Base-by-base conservation (phyloP, 176 grass and related monocot genomes). In the Metroxylon sagu region DNA sequence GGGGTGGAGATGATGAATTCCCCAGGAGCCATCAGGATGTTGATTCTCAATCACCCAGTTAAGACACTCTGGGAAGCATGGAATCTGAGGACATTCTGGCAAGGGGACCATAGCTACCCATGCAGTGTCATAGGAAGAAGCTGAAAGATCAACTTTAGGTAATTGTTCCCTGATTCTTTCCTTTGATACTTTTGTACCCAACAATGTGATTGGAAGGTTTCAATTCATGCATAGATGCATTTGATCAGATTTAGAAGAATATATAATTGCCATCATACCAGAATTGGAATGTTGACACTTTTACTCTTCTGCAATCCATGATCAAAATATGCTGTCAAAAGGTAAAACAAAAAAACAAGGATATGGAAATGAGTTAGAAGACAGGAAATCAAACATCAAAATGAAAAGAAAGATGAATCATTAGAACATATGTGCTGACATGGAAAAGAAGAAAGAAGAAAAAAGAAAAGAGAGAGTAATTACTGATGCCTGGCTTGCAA, bases 41-140 rank as follows among this genome's bases (percentile, higher is more conserved):
- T 95, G 89, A 72, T 79, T 82, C 54, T 77, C 60, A 31, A 88
- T 26, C 71, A 95, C 69, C 89, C 89, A 95, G 57, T 89, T 50
- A 7, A 95, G 18, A 64, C 81, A 95, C 3, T 62, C 76, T 17
- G 77, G 81, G 61, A 95, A 95, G 72, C 59, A 53, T n/a, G 85
- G 76, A 54, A 49, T 4, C 6, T 52, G 56, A 83, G 1, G 23
- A 25, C 63, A 85, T n/a, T 39, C 76, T 16, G 30, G 72, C 25
- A 62, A 26, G 14, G 90, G 83, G 8, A 95, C 90, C 90, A 89
- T 89, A 14, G 90, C 83, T 39, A 89, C 80, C 90, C 90, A 95
- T 39, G 90, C 82, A 0, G 85, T 86, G 73, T 89, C 90, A 18
- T 95, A 95, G 0, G 67, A 58, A 61, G 90, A 95, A 19, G 70